Evolutionary conservation across 2,329 filamentous ascomycete species (phyloP).

Genomic region (Amylocarpus encephaloides): DNA sequence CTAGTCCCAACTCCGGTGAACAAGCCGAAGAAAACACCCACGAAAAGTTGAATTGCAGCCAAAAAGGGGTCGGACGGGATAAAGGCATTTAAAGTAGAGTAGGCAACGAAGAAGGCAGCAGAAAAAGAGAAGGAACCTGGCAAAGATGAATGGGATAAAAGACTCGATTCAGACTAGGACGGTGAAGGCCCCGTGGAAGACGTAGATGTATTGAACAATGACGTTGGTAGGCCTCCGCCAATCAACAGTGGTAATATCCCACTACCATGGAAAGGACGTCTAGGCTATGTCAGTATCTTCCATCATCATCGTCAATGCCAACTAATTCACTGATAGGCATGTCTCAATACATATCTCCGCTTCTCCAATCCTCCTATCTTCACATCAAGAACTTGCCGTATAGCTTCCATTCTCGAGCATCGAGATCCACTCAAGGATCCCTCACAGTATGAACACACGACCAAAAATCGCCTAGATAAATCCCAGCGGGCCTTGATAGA

Average conservation of each 20-base stretch:
- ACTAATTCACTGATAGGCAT: constrained; percentile 52
- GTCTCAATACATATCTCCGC: constrained; percentile 86
- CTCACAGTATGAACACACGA: constrained; percentile 68
- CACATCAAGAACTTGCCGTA: constrained; percentile 83
- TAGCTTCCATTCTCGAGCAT: constrained; percentile 84
- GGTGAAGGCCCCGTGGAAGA: constrained; percentile 24
- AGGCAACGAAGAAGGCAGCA: constrained; percentile 26
- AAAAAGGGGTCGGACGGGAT: constrained; percentile 31
- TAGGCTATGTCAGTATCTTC: constrained; percentile 67
- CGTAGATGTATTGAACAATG: constrained; percentile 25
- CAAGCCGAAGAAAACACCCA: constrained; percentile 25
- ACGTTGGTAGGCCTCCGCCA: constrained; percentile 50
- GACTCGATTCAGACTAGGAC: constrained; percentile 27
- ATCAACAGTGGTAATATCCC: constrained; percentile 80
- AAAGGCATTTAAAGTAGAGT: constrained; percentile 28
- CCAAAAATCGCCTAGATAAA: constrained; percentile 80
- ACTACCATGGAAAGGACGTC: constrained; percentile 79
- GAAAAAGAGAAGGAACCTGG: constrained; percentile 22
- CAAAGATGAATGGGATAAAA: constrained; percentile 25
- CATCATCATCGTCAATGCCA: not conserved
- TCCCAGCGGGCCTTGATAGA: constrained; percentile 58
- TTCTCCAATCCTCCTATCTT: constrained; percentile 78
- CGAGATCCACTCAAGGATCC: constrained; percentile 74
- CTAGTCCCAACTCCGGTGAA: constrained; percentile 5
- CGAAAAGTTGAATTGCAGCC: constrained; percentile 28